These are phyloP conservation scores for Globisporangium ultimum DNA, from an alignment of 352 stramenopile genomes.

Conservation along the genomic window DNA sequence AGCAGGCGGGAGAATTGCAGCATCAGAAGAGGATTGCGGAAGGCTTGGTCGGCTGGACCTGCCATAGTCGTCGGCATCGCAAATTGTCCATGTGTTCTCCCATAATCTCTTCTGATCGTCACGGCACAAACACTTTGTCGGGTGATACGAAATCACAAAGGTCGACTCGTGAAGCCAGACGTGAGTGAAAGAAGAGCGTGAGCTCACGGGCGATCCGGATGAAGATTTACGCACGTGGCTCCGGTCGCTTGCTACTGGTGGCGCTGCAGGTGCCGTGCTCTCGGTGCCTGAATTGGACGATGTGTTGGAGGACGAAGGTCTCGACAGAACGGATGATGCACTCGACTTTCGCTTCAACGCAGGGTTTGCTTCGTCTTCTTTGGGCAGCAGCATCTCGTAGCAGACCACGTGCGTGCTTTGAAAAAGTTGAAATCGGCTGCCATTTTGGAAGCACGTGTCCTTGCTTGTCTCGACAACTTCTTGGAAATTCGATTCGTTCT, in stretches of 20 bases:
- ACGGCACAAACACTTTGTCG: constrained; percentile 4
- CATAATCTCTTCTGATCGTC: not conserved
- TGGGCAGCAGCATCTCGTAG: constrained; percentile 17
- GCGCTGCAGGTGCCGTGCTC: not conserved
- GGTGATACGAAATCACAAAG: constrained; percentile 1
- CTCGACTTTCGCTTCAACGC: not conserved
- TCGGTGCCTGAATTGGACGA: too few species aligned
- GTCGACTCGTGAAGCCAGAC: constrained; percentile 10
- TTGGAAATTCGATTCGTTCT: too few species aligned
- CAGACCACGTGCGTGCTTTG: constrained; percentile 20
- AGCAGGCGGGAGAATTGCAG: not conserved
- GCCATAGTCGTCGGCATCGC: constrained; percentile 8
- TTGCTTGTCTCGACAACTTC: not conserved
- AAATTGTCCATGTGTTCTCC: constrained; percentile 20
- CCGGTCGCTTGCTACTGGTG: not conserved
- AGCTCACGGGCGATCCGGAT: not conserved
- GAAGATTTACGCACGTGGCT: not conserved
- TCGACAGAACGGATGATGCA: not conserved
- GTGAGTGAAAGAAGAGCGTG: constrained; percentile 2
- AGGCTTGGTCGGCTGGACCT: not conserved
- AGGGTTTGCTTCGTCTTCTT: not conserved
- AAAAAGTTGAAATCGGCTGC: constrained; percentile 13
- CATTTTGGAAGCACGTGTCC: constrained; percentile 13
- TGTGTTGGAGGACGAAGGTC: not conserved
- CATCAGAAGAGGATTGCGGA: not conserved